A percentile compares a stretch with the other conserved stretches of the same genome.
phyloP scores from a whole-genome alignment of 2,329 filamentous ascomycete genomes.

The Septoria linicola region DNA sequence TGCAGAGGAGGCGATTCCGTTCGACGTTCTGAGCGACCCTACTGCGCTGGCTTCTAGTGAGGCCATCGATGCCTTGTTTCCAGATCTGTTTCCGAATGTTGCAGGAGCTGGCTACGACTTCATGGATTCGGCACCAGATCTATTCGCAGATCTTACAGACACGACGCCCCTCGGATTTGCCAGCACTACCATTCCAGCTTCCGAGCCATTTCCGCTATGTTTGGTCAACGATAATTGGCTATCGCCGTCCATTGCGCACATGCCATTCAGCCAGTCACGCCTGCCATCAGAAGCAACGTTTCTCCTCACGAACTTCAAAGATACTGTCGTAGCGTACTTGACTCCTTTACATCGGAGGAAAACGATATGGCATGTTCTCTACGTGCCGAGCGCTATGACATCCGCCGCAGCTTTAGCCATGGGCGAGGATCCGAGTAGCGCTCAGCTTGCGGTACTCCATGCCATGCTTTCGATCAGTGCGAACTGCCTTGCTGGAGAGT shows the following conservation, averaged over 20 bases:
- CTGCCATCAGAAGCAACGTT: background rate
- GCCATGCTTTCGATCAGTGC: constrained; percentile 10
- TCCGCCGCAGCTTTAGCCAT: background rate
- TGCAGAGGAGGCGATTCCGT: background rate
- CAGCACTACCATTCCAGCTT: background rate
- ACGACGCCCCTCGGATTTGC: background rate
- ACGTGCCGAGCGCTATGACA: constrained; percentile 8
- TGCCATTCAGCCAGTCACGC: background rate
- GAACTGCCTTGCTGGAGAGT: constrained; percentile 4
- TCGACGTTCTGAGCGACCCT: background rate
- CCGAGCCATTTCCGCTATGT: background rate
- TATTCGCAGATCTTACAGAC: background rate
- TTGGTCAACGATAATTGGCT: background rate
- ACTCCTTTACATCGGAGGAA: constrained; percentile 8
- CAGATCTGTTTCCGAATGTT: background rate
- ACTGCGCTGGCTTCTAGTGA: background rate
- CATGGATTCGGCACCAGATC: background rate
- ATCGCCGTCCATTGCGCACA: background rate
- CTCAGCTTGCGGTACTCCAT: constrained; percentile 8
- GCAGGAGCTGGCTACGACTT: background rate
- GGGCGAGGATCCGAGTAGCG: background rate
- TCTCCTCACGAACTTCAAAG: constrained; percentile 1
- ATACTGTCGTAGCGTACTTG: background rate
- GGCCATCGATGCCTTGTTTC: background rate
- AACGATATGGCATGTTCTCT: constrained; percentile 10